phyloP scores from a whole-genome alignment of 108 stramenopile species.

The Parietichytrium sp. region DNA sequence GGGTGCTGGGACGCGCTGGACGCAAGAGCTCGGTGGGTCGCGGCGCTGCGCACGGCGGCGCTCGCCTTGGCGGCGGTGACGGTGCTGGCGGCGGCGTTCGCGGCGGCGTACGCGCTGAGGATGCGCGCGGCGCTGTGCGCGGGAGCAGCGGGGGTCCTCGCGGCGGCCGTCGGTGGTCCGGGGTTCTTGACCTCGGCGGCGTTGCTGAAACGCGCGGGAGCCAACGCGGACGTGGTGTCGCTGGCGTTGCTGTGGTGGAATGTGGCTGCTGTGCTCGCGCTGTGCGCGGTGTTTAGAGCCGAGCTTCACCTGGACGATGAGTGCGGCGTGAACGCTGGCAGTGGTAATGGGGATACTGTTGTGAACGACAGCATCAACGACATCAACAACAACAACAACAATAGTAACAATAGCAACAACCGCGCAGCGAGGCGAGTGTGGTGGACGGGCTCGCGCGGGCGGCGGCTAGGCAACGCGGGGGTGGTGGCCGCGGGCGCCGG shows the following conservation, averaged over 20 bases:
- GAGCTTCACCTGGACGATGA: no score
- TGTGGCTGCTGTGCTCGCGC: neutral
- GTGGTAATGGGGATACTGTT: no score
- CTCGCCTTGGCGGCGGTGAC: neutral
- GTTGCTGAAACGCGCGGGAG: neutral
- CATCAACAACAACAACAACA: no score
- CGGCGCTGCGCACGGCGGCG: no score
- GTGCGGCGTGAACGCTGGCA: no score
- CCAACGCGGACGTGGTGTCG: neutral
- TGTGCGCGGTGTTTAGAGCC: neutral
- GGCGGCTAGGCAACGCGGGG: neutral
- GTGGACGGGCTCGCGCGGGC: no score
- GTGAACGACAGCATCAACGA: no score
- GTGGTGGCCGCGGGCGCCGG: neutral
- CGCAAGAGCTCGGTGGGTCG: no score
- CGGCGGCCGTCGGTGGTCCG: neutral
- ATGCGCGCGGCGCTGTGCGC: neutral
- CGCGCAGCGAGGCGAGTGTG: no score
- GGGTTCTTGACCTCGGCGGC: neutral
- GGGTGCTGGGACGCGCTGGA: no score
- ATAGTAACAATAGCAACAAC: no score
- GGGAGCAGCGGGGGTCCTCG: neutral
- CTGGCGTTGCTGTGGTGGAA: neutral
- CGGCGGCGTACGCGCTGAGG: neutral
- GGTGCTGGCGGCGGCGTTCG: neutral